phyloP scores from a whole-genome alignment of 1,139 yeast species.

The Yamadazyma atmosphaerica region DNA sequence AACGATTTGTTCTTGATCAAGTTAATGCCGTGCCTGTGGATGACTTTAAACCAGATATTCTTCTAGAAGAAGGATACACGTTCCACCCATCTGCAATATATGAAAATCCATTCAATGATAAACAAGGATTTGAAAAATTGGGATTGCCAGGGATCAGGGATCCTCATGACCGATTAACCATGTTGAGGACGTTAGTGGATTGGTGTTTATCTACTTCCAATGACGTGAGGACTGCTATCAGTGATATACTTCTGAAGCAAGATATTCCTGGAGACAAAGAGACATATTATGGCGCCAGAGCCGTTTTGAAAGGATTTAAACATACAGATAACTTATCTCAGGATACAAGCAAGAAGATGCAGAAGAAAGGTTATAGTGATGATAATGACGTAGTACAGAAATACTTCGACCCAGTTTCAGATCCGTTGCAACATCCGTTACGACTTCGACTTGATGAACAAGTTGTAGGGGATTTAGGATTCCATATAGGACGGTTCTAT shows the following conservation, averaged over 20 bases:
- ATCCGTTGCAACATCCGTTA: slow-evolving; percentile 41
- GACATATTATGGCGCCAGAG: slow-evolving; percentile 43
- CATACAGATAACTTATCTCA: slow-evolving; percentile 31
- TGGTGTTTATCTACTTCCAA: slow-evolving; percentile 53
- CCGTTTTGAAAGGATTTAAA: slow-evolving; percentile 38
- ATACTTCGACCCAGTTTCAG: slow-evolving; percentile 44
- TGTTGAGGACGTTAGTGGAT: slow-evolving; percentile 46
- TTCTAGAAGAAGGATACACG: slow-evolving; percentile 22
- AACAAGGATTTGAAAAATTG: slow-evolving; percentile 37
- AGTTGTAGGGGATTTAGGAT: slow-evolving; percentile 49
- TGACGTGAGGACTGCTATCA: slow-evolving; percentile 38
- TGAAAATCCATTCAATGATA: slow-evolving; percentile 34
- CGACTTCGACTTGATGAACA: slow-evolving; percentile 41
- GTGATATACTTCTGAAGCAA: slow-evolving; percentile 29
- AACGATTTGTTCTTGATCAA: slow-evolving; percentile 14
- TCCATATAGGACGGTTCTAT: slow-evolving; percentile 46
- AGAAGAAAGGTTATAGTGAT: slow-evolving; percentile 28
- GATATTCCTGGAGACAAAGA: slow-evolving; percentile 49
- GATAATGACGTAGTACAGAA: slow-evolving; percentile 23
- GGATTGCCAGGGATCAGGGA: slow-evolving; percentile 45
- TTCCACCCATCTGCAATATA: slow-evolving; percentile 15
- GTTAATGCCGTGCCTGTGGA: slow-evolving; percentile 16
- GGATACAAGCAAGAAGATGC: slow-evolving; percentile 33
- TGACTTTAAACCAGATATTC: slow-evolving; percentile 29
- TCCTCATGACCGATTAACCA: slow-evolving; percentile 47